Evolutionary conservation across 2,329 filamentous ascomycete genomes (phyloP), one percentile per base, ranked within the genome.

Genomic region (Ophiostoma populinum): DNA sequence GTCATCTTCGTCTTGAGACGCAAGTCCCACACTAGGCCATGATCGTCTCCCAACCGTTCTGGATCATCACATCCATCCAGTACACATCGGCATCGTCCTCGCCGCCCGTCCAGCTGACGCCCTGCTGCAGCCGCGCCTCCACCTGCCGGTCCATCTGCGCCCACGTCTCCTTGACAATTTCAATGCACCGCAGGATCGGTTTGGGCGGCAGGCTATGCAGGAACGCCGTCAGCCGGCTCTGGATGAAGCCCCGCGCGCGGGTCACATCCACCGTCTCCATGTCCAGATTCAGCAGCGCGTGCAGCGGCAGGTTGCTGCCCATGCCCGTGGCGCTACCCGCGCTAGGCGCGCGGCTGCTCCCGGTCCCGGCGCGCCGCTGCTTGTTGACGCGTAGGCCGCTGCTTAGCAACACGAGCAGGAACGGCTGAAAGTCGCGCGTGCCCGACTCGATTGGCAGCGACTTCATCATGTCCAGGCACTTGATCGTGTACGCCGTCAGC

Each of bases 11-110:
- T 22, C 17, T 20, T 19, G 3, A 8, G 18, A 30, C 21, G n/a
- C 27, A 2, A 3, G 11, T 10, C 16, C 30, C 30, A 31, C 22
- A 13, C 30, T 32, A 44, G 10, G 42, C 44, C 42, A 46, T 42
- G 11, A 40, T 41, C 11, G 64, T 68, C 47, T 69, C 62, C 62
- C 63, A 68, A 7, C 62, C 59, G 39, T 63, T 65, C 47, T 68
- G 63, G 43, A 65, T 61, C 59, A 67, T 64, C 6, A 70, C 57
- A 45, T 69, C 63, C 44, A 69, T 57, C 65, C 65, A 70, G 46
- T 67, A 68, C 4, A 57, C 53, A 19, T 61, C 53, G 11, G 56
- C 52, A 0, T 61, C 62, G 2, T 27, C 29, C 4, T 37, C 40
- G 6, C 18, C n/a, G 1, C 53, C 53, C n/a, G 12, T 15, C 13